Evolutionary conservation across 805 yeast species (phyloP), one percentile per base, ranked within the genome.

Genomic region (Candida adriatica): DNA sequence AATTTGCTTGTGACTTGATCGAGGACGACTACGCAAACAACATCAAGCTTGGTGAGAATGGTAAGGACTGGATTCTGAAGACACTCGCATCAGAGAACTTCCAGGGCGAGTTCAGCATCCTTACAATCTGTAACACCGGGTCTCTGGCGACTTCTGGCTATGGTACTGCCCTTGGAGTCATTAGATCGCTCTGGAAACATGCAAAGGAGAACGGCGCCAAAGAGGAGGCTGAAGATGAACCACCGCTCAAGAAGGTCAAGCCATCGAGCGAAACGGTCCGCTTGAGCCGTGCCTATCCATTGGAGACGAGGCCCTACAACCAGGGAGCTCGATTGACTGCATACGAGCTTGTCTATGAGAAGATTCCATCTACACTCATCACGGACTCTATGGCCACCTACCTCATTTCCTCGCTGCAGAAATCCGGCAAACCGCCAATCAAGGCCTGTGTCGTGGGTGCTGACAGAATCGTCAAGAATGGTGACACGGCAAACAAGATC

Each of bases 101-200:
- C 46, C 51, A 56, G 13, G 85, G 81, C 9, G 79, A 79, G 5
- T 78, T 87, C 51, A 73, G 94, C 1, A 88, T 86, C 4, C 59
- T 92, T 52, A 90, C 97, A 1, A 84, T 92, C 35, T 90, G 98
- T 59, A 90, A 90, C 59, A 90, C 98, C 1, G 98, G 98, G 0
- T 85, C 96, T 0, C 64, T 90, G 37, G 98, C 98, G 1, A 90
- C 98, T 2, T 85, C 97, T 4, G 97, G 97, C 2, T 90, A 87
- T 53, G 98, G 98, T 18, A 90, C 98, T 5, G 97, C 97, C 0
- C 66, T 90, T 18, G 97, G 98, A 10, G 84, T 92, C 16, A 75
- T 90, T 24, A 73, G 97, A 43, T 75, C 95, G 0, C 63, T 83
- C 39, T 71, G 68, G 69, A 49, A 53, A 32, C 58, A 64, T 39